These are phyloP conservation scores for Metschnikowia similis DNA, from an alignment of 805 yeast species.

Conservation along the genomic window DNA sequence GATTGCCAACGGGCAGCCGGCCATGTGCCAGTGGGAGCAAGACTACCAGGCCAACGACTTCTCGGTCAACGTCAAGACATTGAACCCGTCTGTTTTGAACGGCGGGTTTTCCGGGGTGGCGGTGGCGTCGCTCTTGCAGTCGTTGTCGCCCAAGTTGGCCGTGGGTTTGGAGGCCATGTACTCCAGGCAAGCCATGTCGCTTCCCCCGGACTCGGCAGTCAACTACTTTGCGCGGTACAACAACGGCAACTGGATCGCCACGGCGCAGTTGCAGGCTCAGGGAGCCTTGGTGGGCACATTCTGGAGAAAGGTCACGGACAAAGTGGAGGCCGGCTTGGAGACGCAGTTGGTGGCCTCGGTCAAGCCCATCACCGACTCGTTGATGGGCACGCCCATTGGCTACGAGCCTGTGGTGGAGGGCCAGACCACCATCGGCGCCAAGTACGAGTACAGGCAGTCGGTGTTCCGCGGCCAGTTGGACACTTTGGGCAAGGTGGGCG, in stretches of 20 bases:
- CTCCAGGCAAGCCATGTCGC: constrained; percentile 64
- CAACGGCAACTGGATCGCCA: constrained; percentile 84
- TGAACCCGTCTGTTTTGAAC: constrained; percentile 78
- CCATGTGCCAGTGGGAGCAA: constrained; percentile 94
- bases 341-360: constrained; percentile 74
- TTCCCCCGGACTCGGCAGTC: constrained; percentile 84
- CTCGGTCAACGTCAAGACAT: constrained; percentile 81
- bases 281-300: constrained; percentile 86
- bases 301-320: constrained; percentile 91
- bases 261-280: constrained; percentile 90
- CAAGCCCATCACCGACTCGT: constrained; percentile 67
- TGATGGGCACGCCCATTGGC: constrained; percentile 76
- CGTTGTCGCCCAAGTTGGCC: constrained; percentile 76
- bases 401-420: constrained; percentile 86
- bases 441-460: constrained; percentile 95
- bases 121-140: constrained; percentile 86
- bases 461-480: constrained; percentile 94
- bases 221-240: constrained; percentile 88
- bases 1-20: constrained; percentile 81
- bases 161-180: constrained; percentile 92
- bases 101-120: constrained; percentile 86
- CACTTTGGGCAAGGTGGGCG: constrained; percentile 84
- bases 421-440: constrained; percentile 90
- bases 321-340: constrained; percentile 93
- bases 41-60: constrained; percentile 89